phyloP scores from a whole-genome alignment of 495 filamentous ascomycete species.

The Aspergillus sclerotioniger region DNA sequence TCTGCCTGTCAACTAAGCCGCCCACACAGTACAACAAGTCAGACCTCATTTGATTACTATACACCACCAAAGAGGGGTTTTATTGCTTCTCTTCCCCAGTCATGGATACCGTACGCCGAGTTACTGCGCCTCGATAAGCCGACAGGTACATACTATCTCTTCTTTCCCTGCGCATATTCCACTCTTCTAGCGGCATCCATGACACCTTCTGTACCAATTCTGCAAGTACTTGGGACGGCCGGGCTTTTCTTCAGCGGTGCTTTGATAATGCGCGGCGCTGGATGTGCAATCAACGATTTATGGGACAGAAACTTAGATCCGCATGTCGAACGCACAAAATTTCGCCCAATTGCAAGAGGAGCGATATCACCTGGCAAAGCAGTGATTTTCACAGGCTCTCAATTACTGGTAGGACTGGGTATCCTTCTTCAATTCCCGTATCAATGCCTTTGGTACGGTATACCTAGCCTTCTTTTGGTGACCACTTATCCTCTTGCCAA shows the following conservation, averaged over 20 bases:
- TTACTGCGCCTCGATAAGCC: conserved; percentile 92
- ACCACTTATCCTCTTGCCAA: conserved; percentile 88
- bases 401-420: conserved; percentile 76
- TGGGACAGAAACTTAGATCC: conserved; percentile 95
- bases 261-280: conserved; percentile 95
- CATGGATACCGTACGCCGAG: conserved; percentile 91
- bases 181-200: conserved; percentile 58
- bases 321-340: conserved; percentile 79
- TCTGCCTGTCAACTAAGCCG: background rate
- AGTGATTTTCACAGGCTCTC: conserved; percentile 75
- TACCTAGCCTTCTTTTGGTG: conserved; percentile 81
- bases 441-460: conserved; percentile 81
- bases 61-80: conserved; percentile 70
- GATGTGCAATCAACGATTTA: conserved; percentile 95
- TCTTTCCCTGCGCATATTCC: conserved; percentile 91
- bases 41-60: conserved; percentile 47
- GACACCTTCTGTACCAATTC: conserved; percentile 55
- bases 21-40: background rate
- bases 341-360: conserved; percentile 84
- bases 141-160: conserved; percentile 91
- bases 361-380: conserved; percentile 75
- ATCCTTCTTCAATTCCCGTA: conserved; percentile 83
- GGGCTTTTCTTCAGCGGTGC: conserved; percentile 84
- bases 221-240: conserved; percentile 63
- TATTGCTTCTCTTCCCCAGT: conserved; percentile 68